Base-by-base conservation (phyloP, 768 basidiomycete genomes). In the Trametes sanguinea region DNA sequence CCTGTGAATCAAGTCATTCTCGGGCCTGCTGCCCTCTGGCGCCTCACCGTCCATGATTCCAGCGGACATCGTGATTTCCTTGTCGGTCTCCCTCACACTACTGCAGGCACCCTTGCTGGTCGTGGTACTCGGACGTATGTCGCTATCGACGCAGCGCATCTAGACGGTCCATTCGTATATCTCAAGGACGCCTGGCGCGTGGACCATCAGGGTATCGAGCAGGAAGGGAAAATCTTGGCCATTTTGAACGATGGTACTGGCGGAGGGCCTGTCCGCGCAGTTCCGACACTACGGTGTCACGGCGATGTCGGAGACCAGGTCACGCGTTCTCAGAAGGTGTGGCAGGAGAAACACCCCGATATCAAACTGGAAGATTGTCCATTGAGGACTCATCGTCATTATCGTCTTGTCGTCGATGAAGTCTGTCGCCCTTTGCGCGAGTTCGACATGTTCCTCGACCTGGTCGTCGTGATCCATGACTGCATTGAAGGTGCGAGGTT, bases 361-460 rank as follows among this genome's bases (percentile, higher is more conserved):
- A 37, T 6, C 1, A 17, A 39, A 3, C 10, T 10, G 10, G 10
- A 43, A 9, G 33, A 17, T 1, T 52, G 60, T 29, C 37, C 44
- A 2, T 7, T 62, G 42, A 62, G 57, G 61, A 53, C 22, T 2
- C 61, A 62, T 17, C 51, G 37, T 9, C 61, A 62, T 30, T 62
- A 62, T 44, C 61, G 61, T 5, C 51, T 62, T 16, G 55, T 53
- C 11, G 61, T 62, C 14, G 53, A 62, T 35, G 55, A 62, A 37
- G 61, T 57, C 4, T 44, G 56, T 10, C 35, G 14, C 11, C 37
- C 55, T 3, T 7, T 57, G 44, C 16, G 33, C 9, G 22, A 51
- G 3, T 62, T 62, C 14, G 6, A 14, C 13, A 45, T 39, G 39
- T 32, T 48, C 7, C 8, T 2, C 22, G 17, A 56, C 35, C 50